A percentile compares a stretch with the other conserved stretches of the same genome.
phyloP scores from a whole-genome alignment of 805 yeast species.

The Lachancea thermotolerans region DNA sequence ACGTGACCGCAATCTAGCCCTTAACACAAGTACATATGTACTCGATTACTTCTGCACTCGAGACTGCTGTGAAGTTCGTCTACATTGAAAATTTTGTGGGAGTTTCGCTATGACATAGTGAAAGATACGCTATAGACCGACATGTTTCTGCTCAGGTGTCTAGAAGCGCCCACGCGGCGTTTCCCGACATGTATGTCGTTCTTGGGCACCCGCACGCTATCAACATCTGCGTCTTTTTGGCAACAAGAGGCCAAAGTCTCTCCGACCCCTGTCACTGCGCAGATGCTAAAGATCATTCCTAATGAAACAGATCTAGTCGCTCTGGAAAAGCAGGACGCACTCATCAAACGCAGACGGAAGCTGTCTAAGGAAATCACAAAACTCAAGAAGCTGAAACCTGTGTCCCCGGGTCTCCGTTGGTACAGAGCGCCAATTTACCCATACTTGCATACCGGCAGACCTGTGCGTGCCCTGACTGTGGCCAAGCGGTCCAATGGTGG shows the following conservation, averaged over 20 bases:
- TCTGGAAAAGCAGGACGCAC: slow-evolving; percentile 71
- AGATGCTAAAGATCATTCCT: slow-evolving; percentile 34
- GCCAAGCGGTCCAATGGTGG: slow-evolving; percentile 74
- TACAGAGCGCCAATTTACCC: slow-evolving; percentile 81
- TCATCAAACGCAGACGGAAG: slow-evolving; percentile 64
- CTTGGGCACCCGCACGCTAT: too few relatives aligned
- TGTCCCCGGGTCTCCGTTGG: slow-evolving; percentile 85
- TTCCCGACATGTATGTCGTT: too few relatives aligned
- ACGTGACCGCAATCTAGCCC: too few relatives aligned
- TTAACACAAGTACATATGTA: too few relatives aligned
- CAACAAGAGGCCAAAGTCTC: slow-evolving; percentile 1
- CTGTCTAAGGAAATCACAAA: slow-evolving; percentile 62
- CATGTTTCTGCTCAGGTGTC: too few relatives aligned
- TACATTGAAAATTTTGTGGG: too few relatives aligned
- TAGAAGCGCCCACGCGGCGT: too few relatives aligned
- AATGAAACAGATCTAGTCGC: slow-evolving; percentile 52
- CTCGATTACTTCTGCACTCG: too few relatives aligned
- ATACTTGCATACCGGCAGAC: slow-evolving; percentile 80
- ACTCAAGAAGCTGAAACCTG: slow-evolving; percentile 70
- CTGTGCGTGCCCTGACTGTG: slow-evolving; percentile 66
- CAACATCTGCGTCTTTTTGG: neutral
- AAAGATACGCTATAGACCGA: too few relatives aligned
- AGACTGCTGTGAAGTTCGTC: too few relatives aligned
- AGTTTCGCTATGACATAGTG: too few relatives aligned
- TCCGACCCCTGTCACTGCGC: slow-evolving; percentile 13